phyloP scores from a whole-genome alignment of 495 filamentous ascomycete species.

The Rhizodiscina lignyota region DNA sequence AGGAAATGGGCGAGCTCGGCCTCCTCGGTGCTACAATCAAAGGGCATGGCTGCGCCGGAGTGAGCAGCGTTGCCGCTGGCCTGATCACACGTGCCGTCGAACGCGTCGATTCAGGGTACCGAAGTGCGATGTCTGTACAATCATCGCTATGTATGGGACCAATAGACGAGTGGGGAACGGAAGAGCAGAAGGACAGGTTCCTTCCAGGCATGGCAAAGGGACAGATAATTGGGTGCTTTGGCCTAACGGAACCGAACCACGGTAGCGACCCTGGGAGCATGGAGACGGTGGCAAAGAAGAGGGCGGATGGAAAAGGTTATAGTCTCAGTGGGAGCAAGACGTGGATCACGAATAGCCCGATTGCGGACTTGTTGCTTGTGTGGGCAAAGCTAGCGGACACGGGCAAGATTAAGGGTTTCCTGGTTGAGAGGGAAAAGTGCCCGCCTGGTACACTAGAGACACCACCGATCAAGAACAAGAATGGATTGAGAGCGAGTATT shows the following conservation, averaged over 20 bases:
- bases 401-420: conserved; percentile 89
- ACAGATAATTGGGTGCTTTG: conserved; percentile 78
- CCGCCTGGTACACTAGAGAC: conserved; percentile 82
- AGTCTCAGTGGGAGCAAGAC: conserved; percentile 79
- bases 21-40: conserved; percentile 81
- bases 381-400: conserved; percentile 88
- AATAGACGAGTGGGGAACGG: conserved; percentile 84
- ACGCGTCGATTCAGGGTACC: conserved; percentile 87
- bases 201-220: conserved; percentile 76
- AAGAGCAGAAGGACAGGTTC: conserved; percentile 80
- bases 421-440: conserved; percentile 67
- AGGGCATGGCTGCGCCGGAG: conserved; percentile 90
- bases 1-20: conserved; percentile 92
- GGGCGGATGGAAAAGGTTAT: conserved; percentile 75
- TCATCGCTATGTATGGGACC: conserved; percentile 89
- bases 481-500: conserved; percentile 76
- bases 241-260: conserved; percentile 93
- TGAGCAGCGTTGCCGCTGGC: conserved; percentile 76
- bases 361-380: conserved; percentile 76
- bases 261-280: conserved; percentile 92
- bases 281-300: conserved; percentile 76
- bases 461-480: conserved; percentile 89
- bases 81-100: conserved; percentile 94
- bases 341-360: conserved; percentile 97
- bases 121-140: conserved; percentile 92